phyloP scores from a whole-genome alignment of 306 rosid genomes.

The Fragaria nilgerrensis region DNA sequence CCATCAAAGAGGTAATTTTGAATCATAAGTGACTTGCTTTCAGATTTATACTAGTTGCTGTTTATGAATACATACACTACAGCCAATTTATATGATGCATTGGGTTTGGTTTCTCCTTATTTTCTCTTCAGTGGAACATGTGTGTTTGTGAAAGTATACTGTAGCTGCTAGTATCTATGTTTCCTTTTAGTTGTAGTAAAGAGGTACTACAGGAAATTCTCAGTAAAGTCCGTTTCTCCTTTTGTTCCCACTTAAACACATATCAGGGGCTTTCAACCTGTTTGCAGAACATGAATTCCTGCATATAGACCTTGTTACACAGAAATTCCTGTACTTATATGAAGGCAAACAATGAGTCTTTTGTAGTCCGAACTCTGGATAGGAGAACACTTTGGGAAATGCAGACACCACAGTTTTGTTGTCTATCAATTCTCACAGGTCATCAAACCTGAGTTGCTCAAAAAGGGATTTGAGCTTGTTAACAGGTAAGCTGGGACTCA shows the following conservation, averaged over 20 bases:
- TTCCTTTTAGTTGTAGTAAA: no score
- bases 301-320: slow-evolving; percentile 16
- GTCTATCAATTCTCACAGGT: slow-evolving; percentile 43
- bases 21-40: neutral
- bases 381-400: slow-evolving; percentile 92
- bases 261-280: neutral
- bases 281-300: neutral
- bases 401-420: slow-evolving; percentile 95
- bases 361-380: slow-evolving; percentile 79
- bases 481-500: slow-evolving; percentile 47
- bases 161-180: neutral
- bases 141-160: no score
- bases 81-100: neutral
- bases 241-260: neutral
- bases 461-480: slow-evolving; percentile 85
- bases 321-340: slow-evolving; percentile 26
- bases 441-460: slow-evolving; percentile 80
- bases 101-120: neutral
- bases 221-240: neutral
- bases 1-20: slow-evolving; percentile 82
- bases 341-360: slow-evolving; percentile 80
- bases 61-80: neutral
- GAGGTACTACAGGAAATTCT: neutral
- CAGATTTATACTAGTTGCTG: neutral
- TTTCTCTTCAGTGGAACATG: neutral